Evolutionary conservation across 2,329 filamentous ascomycete genomes (phyloP).

Genomic region (Rutstroemia sp.): DNA sequence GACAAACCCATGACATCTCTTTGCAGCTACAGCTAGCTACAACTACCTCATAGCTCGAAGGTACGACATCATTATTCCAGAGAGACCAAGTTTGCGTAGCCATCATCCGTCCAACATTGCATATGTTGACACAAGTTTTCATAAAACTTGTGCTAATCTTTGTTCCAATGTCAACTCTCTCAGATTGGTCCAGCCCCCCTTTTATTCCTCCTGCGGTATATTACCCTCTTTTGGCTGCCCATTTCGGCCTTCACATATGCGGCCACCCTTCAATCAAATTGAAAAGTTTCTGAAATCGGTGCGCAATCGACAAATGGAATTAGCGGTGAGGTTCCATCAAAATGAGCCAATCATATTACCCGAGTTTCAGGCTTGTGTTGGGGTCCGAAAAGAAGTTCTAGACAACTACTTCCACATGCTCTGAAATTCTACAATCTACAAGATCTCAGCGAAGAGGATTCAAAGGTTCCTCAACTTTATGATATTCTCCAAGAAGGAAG

Average conservation of each 20-base stretch:
- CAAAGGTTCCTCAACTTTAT: neutral
- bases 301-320: slow-evolving; percentile 14
- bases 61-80: neutral
- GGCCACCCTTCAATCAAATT: slow-evolving; percentile 19
- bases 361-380: slow-evolving; percentile 14
- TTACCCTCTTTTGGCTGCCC: neutral
- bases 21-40: neutral
- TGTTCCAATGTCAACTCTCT: slow-evolving; percentile 23
- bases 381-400: slow-evolving; percentile 12
- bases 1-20: slow-evolving; percentile 10
- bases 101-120: too few species aligned
- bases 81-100: slow-evolving; percentile 2
- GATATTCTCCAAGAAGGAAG: neutral
- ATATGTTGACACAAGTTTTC: slow-evolving; percentile 14
- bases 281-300: neutral
- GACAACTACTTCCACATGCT: neutral
- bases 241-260: slow-evolving; percentile 28
- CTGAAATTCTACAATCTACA: neutral
- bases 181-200: slow-evolving; percentile 25
- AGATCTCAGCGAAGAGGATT: neutral
- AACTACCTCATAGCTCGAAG: neutral
- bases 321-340: slow-evolving; percentile 22
- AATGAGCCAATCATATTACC: slow-evolving; percentile 10
- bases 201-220: slow-evolving; percentile 14
- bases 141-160: slow-evolving; percentile 3